Base-by-base conservation (phyloP, 2,329 filamentous ascomycete species). In the Fusarium sororula region DNA sequence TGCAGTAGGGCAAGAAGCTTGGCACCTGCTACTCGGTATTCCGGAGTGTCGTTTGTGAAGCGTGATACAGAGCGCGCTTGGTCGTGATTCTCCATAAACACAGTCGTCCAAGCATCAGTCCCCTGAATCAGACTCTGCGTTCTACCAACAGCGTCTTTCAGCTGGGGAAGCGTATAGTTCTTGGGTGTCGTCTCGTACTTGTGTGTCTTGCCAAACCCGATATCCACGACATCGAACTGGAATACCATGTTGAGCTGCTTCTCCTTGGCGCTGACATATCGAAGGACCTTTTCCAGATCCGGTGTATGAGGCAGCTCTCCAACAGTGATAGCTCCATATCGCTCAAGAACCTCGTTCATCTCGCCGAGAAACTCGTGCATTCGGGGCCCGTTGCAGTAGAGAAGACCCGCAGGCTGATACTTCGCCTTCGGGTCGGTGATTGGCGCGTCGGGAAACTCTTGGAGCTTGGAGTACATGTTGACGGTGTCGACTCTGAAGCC, bases 401-500 rank as follows among this genome's bases (percentile, higher is more conserved):
- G 83, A n/a, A 85, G 77, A 30, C 82, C 84, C 0, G 87, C 90
- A 0, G 88, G 87, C 75, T 92, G 90, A 65, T 83, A 85, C 28
- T 80, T 80, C 2, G 84, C 81, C 10, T 81, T 82, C 9, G 83
- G 80, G 57, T 90, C 84, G 11, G 85, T 82, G 45, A 90, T 80
- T 1, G 89, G 87, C 0, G 90, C 90, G 72, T 92, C 89, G 2
- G 87, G 87, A 62, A 90, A 88, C 2, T 83, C 83, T 8, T 86
- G 86, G 0, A 86, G 86, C 78, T 94, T 94, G 78, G 89, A 91
- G 78, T 93, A 92, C 82, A 92, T 88, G 81, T 93, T 93, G 81
- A 94, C 91, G 1, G 92, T 91, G 77, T 94, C 92, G 81, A 94
- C 88, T n/a, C 92, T 87, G 84, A 94, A 94, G 7, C 92, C 92